Evolutionary conservation across 2,329 filamentous ascomycete genomes (phyloP).

Genomic region (Sclerotinia nivalis): DNA sequence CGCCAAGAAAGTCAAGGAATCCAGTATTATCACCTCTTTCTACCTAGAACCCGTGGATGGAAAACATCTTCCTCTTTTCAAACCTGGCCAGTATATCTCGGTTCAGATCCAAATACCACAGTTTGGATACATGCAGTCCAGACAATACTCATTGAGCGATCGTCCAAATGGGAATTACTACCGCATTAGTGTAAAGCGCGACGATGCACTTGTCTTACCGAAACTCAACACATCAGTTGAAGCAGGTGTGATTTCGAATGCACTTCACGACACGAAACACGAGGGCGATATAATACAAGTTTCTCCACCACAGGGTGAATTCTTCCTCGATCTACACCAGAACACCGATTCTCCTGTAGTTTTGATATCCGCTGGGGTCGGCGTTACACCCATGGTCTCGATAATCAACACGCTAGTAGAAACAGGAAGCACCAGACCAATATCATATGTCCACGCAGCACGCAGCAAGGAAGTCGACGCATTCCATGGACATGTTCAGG

Average conservation of each 20-base stretch:
- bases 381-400: slow-evolving; percentile 64
- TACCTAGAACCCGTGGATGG: slow-evolving; percentile 67
- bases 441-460: slow-evolving; percentile 65
- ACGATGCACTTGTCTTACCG: slow-evolving; percentile 38
- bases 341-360: slow-evolving; percentile 55
- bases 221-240: background rate
- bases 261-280: slow-evolving; percentile 51
- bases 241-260: slow-evolving; percentile 41
- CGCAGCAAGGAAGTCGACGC: slow-evolving; percentile 53
- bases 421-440: slow-evolving; percentile 45
- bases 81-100: slow-evolving; percentile 73
- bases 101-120: slow-evolving; percentile 62
- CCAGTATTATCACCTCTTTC: slow-evolving; percentile 64
- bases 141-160: slow-evolving; percentile 76
- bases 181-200: slow-evolving; percentile 73
- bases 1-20: slow-evolving; percentile 61
- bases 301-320: slow-evolving; percentile 59
- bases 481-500: slow-evolving; percentile 54
- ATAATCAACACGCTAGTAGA: slow-evolving; percentile 59
- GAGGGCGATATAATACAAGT: slow-evolving; percentile 55
- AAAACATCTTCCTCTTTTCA: slow-evolving; percentile 57
- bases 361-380: slow-evolving; percentile 68
- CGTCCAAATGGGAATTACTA: slow-evolving; percentile 56
- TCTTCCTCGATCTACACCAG: slow-evolving; percentile 57
- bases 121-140: slow-evolving; percentile 64